These are phyloP conservation scores for Neofusicoccum parvum DNA, from an alignment of 2,329 filamentous ascomycete species.

Conservation along the genomic window DNA sequence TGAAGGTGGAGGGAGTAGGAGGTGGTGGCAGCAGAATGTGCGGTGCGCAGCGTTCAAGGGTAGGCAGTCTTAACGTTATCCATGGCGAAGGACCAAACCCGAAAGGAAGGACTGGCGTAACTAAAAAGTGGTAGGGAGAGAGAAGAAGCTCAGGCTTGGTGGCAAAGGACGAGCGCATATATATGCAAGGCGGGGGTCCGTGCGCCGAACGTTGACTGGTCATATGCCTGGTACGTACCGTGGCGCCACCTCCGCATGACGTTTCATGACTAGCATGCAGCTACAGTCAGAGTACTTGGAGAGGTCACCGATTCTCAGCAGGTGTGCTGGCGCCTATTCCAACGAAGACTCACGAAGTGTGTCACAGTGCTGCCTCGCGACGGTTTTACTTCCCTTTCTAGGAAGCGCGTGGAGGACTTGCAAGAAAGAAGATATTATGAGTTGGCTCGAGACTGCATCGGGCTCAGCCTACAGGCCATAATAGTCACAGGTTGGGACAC, in stretches of 20 bases:
- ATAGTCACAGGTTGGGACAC: no score
- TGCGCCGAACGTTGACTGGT: not conserved
- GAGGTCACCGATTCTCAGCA: not conserved
- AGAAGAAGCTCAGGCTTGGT: not conserved
- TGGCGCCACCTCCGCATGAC: slow-evolving; percentile 12
- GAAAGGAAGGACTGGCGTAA: slow-evolving; percentile 1
- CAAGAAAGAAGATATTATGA: no score
- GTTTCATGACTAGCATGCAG: not conserved
- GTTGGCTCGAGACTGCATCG: no score
- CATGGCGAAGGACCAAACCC: not conserved
- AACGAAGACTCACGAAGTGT: no score
- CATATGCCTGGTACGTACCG: slow-evolving; percentile 8
- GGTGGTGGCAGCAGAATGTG: not conserved
- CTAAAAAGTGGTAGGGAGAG: not conserved
- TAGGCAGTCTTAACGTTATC: not conserved
- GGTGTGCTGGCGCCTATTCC: no score
- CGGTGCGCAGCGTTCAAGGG: not conserved
- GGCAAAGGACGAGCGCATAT: not conserved
- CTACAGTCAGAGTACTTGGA: not conserved
- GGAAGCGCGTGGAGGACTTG: no score
- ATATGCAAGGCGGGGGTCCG: not conserved
- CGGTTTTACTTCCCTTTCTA: no score
- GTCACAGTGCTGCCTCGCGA: no score
- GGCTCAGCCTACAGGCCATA: no score
- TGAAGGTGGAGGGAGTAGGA: not conserved